Base-by-base conservation (phyloP, 345 rosid genomes). In the Linum lewisii region DNA sequence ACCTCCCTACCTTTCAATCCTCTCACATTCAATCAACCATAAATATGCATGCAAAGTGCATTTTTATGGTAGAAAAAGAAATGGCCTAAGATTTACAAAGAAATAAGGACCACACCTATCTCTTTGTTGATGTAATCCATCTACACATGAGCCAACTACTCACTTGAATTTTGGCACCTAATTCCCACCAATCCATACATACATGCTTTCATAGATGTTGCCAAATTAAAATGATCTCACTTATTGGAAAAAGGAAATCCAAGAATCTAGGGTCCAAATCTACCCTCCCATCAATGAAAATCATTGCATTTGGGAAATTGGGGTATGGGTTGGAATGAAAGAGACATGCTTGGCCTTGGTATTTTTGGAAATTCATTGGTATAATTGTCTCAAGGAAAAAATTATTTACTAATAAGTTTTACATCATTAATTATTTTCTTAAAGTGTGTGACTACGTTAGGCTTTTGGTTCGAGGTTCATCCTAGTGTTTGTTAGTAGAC, bases 341-440 rank as follows among this genome's bases (percentile, higher is more conserved):
- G 47, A n/a, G 56, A 21, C 75, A 66, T 61, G 71, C 36, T 62
- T 65, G 66, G 73, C 65, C 66, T 54, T 70, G 58, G 62, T 53
- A 63, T 42, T 42, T 42, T 42, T 11, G 47, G 47, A 16, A 42
- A 42, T 42, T 7, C 47, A 42, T 6, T 1, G 47, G 47, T 42
- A 42, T 11, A 3, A 1, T 42, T 42, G 9, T 42, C 47, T 16
- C 18, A 11, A 11, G 16, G 13, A 42, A 42, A 11, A 4, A 6
- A 11, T 3, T 16, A 4, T 42, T 6, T 42, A 9, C 14, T 6
- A 9, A 38, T 6, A 38, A 8, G 10, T 34, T 34, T 11, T 34
- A n/a, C n/a, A n/a, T n/a, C n/a, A n/a, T n/a, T n/a, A n/a, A n/a
- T n/a, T n/a, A n/a, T n/a, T n/a, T n/a, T n/a, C n/a, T n/a, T n/a